Conservation (phyloP, 2,329 filamentous ascomycete species). For the Claviceps paspali region DNA sequence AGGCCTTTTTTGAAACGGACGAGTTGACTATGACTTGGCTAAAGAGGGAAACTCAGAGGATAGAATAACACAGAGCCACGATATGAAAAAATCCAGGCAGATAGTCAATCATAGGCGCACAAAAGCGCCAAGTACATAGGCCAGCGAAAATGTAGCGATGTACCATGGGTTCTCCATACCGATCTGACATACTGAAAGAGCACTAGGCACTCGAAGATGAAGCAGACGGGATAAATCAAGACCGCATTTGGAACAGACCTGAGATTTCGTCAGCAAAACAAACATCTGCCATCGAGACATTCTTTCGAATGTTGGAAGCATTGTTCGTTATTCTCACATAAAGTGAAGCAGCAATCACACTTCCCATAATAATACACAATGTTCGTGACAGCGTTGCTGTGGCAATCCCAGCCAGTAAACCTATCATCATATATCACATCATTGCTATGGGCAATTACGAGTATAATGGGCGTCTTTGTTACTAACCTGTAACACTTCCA, state of each 20-base stretch:
- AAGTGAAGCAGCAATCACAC: conserved; percentile 45
- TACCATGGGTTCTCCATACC: conserved; percentile 46
- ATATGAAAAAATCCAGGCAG: background rate
- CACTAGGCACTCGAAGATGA: conserved; percentile 17
- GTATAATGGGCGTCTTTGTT: background rate
- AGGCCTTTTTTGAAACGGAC: conserved; percentile 59
- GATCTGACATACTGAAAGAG: conserved; percentile 28
- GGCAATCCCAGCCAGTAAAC: conserved; percentile 47
- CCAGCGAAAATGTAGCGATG: conserved; percentile 54
- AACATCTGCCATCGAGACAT: too few species aligned
- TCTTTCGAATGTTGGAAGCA: too few species aligned
- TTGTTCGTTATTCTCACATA: conserved; percentile 34
- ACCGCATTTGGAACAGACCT: conserved; percentile 28
- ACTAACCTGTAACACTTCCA: conserved; percentile 36
- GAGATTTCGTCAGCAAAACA: background rate
- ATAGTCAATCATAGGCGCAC: conserved; percentile 29
- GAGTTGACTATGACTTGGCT: conserved; percentile 64
- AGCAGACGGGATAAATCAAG: conserved; percentile 23
- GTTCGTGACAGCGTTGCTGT: conserved; percentile 58
- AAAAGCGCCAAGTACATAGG: conserved; percentile 50
- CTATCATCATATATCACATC: conserved; percentile 25
- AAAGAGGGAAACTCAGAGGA: conserved; percentile 61
- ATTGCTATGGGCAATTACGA: background rate
- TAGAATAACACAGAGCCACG: conserved; percentile 4
- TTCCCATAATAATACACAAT: conserved; percentile 50